Base-by-base conservation (phyloP, 371 early-diverging fungal genomes). In the Saksenaea oblongispora region DNA sequence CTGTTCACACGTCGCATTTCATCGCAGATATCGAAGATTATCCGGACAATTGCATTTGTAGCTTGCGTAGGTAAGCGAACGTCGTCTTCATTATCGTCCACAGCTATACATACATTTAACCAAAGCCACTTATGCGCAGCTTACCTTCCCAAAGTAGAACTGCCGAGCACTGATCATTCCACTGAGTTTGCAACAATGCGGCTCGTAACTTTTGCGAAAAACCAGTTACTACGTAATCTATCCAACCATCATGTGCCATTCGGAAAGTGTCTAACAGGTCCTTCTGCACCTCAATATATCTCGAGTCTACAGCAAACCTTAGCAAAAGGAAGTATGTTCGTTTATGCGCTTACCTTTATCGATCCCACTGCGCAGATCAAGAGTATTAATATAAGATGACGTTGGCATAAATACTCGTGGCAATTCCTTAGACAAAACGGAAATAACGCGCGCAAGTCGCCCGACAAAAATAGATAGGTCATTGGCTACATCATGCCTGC, bases 1-100 rank as follows among this genome's bases (percentile, higher is more conserved):
- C 76, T 74, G 56, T 77, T 69, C 1, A 75, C 69, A 13, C 75
- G 77, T 35, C 82, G 84, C 58, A 87, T 69, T 37, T 85, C 84
- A 47, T 82, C 73, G 28, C 82, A 84, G 7, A 82, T 54, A 35
- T 62, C 72, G 54, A 80, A 82, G 18, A 85, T 44, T 0, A 68
- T 71, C 13, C 62, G 62, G 24, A 74, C 66, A 10, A 80, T 66
- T 0, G 66, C 69, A 28, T 78, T 79, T 13, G 83, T 81, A 24
- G 80, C 72, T 60, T 84, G 82, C 36, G 73, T 80, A 3, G 87
- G 87, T 5, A 87, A 31, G 7, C 54, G 58, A 1, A 75, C 56
- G 36, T 63, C 66, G 8, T 74, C 78, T 35, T 60, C 64, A 18
- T 70, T 62, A 14, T 69, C 62, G 31, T 44, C 62, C 8, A 62